Evolutionary conservation across 257 asterid genomes (phyloP), one percentile per base, ranked within the genome.

Genomic region (Nicotiana tabacum): DNA sequence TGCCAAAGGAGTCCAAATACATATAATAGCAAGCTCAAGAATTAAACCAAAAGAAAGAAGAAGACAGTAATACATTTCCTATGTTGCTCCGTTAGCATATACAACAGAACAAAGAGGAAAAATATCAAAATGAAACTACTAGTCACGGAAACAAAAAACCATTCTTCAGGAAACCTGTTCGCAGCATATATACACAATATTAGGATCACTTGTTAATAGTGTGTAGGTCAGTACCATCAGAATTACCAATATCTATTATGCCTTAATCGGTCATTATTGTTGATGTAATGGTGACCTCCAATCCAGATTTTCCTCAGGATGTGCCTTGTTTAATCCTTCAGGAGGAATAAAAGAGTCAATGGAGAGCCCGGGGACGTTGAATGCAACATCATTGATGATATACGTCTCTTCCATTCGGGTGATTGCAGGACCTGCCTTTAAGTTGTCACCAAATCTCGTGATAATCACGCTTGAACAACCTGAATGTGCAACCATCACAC

Each of bases 351-450:
- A 94, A 35, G 92, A 90, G 83, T 94, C 94, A 8, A 86, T 18
- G 3, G 97, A 91, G 51, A 94, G 94, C 37, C 97, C 97, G 0
- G 92, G 92, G 48, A 94, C 97, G 30, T 93, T 91, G 32, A 94
- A 89, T 9, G 97, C 97, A 0, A 93, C 84, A 86, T 94, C 98
- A 65, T 94, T 94, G 18, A 93, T 91, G 55, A 83, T 87, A 83
- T 93, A 94, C 5, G 90, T 91, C 87, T 94, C 98, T 62, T 94
- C 94, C 97, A 94, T 92, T 83, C 93, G 87, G 27, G 97, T 91
- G 12, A 89, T 87, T 30, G 82, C 91, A 24, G 92, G 91, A 9
- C 93, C 93, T 11, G 87, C 86, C 88, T 88, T 87, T 27, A 92
- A 29, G 80, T 85, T 85, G 82, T 94, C 97, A 16, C 98, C 97